Evolutionary conservation across 371 early-diverging fungal genomes (phyloP), one percentile per base, ranked within the genome.

Genomic region (Apophysomyces ossiformis): DNA sequence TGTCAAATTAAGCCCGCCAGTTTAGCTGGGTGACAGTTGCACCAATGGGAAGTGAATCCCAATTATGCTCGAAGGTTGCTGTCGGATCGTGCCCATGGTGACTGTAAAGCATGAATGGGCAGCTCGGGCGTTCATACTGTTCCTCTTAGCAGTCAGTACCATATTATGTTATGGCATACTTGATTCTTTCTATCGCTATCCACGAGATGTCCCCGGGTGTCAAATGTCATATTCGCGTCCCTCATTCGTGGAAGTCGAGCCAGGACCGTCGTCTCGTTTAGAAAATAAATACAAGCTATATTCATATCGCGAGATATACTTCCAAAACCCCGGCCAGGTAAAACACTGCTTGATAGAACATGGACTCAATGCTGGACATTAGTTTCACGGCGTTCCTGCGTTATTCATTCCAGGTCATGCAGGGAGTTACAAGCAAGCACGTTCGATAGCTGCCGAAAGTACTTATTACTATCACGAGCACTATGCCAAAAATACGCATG

Each of bases 361-460:
- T 37, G 41, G 45, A 7, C 45, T 46, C 2, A 32, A 38, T n/a
- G 32, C 32, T 26, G 32, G 32, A 26, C 32, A 26, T 32, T 59
- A 76, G 72, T 73, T 79, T 0, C 73, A 65, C 21, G 87, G 95
- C 26, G 76, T 87, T 11, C 97, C 97, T 1, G 88, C 92, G 0
- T 76, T 97, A n/a, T 97, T 97, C 77, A 86, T 97, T 32, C 97
- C 96, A 0, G 97, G 97, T 0, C 92, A 96, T 63, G 95, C 96
- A 9, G 97, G 97, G 11, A 92, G 92, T 61, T 89, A 90, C 67
- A 90, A 89, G 63, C 97, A 96, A 74, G 86, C 90, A 5, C 82
- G 95, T n/a, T 93, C 94, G 4, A 74, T 96, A 8, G 96, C 93
- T 7, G 76, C 89, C 7, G 88, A 85, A 35, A 77, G 91, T 2